Evolutionary conservation across 371 early-diverging fungal genomes (phyloP).

Genomic region (Haplosporangium sp.): DNA sequence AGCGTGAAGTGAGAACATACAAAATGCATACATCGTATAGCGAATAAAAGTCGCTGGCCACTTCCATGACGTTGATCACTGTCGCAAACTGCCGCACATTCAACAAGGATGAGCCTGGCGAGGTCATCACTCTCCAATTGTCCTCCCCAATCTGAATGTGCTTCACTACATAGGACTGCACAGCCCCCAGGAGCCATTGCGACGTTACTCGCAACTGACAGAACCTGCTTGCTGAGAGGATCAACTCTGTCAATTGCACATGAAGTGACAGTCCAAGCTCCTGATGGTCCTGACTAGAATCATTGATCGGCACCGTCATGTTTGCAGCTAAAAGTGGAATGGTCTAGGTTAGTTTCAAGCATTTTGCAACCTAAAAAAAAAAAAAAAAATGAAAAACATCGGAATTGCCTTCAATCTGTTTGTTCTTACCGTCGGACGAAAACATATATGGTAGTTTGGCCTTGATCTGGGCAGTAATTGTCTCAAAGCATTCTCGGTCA

Average conservation of each 20-base stretch:
- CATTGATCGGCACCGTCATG: conserved; percentile 61
- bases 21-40: conserved; percentile 58
- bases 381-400: not conserved
- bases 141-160: conserved; percentile 79
- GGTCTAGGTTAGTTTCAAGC: no score
- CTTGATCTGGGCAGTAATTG: conserved; percentile 43
- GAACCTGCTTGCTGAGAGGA: conserved; percentile 62
- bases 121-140: conserved; percentile 86
- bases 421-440: conserved; percentile 36
- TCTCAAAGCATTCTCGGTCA: conserved; percentile 44
- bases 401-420: not conserved
- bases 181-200: conserved; percentile 70
- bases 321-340: conserved; percentile 52
- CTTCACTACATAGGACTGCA: conserved; percentile 77
- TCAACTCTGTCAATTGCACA: conserved; percentile 51
- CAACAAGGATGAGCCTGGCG: conserved; percentile 80
- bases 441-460: conserved; percentile 54
- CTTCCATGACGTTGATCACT: conserved; percentile 67
- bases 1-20: not conserved
- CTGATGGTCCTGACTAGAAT: conserved; percentile 56
- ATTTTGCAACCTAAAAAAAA: conserved; percentile 27
- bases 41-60: conserved; percentile 65
- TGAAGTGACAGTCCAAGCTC: conserved; percentile 54
- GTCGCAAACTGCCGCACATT: conserved; percentile 78
- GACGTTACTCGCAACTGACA: conserved; percentile 62